These are phyloP conservation scores for Hirsutella thompsonii DNA, from an alignment of 2,329 filamentous ascomycete genomes.

Conservation along the genomic window DNA sequence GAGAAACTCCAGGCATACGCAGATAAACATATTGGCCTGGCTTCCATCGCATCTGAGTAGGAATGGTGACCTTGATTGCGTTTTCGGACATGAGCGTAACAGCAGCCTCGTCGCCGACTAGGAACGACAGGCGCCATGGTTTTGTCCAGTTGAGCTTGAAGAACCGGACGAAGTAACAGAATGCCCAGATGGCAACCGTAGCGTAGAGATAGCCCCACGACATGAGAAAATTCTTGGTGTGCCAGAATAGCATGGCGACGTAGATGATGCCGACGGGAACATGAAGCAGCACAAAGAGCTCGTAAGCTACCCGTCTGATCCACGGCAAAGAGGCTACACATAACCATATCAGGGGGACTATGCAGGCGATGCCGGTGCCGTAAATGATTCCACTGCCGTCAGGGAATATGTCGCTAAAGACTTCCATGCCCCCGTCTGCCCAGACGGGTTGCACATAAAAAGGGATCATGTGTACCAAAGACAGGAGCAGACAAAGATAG, in stretches of 20 bases:
- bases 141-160: slow-evolving; percentile 86
- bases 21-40: slow-evolving; percentile 93
- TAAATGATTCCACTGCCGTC: slow-evolving; percentile 58
- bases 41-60: slow-evolving; percentile 84
- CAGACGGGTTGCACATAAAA: slow-evolving; percentile 85
- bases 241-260: slow-evolving; percentile 83
- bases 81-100: slow-evolving; percentile 84
- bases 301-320: slow-evolving; percentile 66
- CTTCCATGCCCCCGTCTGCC: slow-evolving; percentile 59
- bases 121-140: slow-evolving; percentile 64
- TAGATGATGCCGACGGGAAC: slow-evolving; percentile 71
- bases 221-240: slow-evolving; percentile 81
- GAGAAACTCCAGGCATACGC: slow-evolving; percentile 80
- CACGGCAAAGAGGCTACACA: slow-evolving; percentile 75
- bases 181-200: slow-evolving; percentile 63
- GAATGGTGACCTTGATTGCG: slow-evolving; percentile 89
- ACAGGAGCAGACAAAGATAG: slow-evolving; percentile 73
- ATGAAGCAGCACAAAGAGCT: slow-evolving; percentile 73
- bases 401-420: slow-evolving; percentile 60
- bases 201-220: slow-evolving; percentile 85
- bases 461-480: slow-evolving; percentile 73
- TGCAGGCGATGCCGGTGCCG: slow-evolving; percentile 71
- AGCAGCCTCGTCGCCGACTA: slow-evolving; percentile 84
- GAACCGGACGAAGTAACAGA: slow-evolving; percentile 61
- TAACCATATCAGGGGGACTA: slow-evolving; percentile 71